Conservation (phyloP, 2,329 filamentous ascomycete species). For the Hypoxylon sp. region DNA sequence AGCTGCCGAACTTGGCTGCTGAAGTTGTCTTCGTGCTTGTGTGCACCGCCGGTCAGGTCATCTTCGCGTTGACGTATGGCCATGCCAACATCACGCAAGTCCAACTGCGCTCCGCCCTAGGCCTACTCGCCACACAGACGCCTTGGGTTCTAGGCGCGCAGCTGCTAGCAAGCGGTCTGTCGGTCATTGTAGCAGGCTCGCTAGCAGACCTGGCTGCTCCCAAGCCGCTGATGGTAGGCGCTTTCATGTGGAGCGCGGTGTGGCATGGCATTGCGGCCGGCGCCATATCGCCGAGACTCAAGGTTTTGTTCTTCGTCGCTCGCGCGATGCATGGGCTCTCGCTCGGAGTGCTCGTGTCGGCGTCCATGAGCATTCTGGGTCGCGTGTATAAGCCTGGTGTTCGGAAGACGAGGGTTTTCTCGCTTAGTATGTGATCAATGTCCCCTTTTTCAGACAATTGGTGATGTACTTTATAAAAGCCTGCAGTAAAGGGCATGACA, state of each 20-base stretch:
- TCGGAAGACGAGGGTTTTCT: slow-evolving; percentile 50
- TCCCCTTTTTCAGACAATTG: not conserved
- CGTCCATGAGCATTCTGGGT: slow-evolving; percentile 49
- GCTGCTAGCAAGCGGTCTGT: slow-evolving; percentile 52
- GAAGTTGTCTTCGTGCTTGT: slow-evolving; percentile 53
- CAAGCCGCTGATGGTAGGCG: slow-evolving; percentile 52
- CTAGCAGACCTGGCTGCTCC: slow-evolving; percentile 52
- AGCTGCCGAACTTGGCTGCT: slow-evolving; percentile 50
- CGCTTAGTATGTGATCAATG: slow-evolving; percentile 33
- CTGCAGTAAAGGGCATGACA: no score
- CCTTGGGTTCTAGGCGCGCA: slow-evolving; percentile 55
- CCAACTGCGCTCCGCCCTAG: slow-evolving; percentile 49
- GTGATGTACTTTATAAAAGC: no score
- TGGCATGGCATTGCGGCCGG: slow-evolving; percentile 52
- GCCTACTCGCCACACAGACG: slow-evolving; percentile 50
- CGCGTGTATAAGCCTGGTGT: slow-evolving; percentile 50
- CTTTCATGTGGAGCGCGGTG: slow-evolving; percentile 52
- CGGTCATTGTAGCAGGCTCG: slow-evolving; percentile 50
- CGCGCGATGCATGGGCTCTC: slow-evolving; percentile 50
- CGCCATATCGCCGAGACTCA: slow-evolving; percentile 47
- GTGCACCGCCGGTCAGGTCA: slow-evolving; percentile 53
- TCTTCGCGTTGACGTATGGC: slow-evolving; percentile 53
- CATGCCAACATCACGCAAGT: slow-evolving; percentile 52
- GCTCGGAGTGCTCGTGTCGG: slow-evolving; percentile 48
- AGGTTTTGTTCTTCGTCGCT: slow-evolving; percentile 49